Base-by-base conservation (phyloP, 2,329 filamentous ascomycete species). In the Ophiocordyceps polyrhachis-furcata region DNA sequence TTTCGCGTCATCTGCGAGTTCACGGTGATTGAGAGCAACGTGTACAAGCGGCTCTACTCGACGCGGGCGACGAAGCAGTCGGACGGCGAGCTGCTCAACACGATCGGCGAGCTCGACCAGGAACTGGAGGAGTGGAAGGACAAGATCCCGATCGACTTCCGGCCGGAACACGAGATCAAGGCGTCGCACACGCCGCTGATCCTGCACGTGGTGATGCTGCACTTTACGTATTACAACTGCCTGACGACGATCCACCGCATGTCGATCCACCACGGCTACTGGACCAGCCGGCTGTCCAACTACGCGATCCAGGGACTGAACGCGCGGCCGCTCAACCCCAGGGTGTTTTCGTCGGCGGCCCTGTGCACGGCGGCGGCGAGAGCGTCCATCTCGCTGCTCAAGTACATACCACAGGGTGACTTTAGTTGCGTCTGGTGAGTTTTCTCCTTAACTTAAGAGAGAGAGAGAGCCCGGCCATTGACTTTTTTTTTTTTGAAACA, bases 201-300 rank as follows among this genome's bases (percentile, higher is more conserved):
- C 19, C 69, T 98, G 19, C 89, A 96, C 51, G 78, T 98, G 44
- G 88, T 94, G 48, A 85, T 94, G 59, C 67, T 98, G 47, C 91
- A 98, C 60, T 93, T 98, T 55, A 81, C 86, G 1, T 98, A 98
- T 62, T 96, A 96, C 67, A 98, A 98, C 60, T 95, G 88, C 55
- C 66, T 98, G 44, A 95, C 89, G 1, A 98, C 91, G 0, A 95
- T 98, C 50, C 91, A 98, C 60, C 84, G 91, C 44, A 98, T 96
- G 91, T 93, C 86, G 40, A 83, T 96, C 28, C 91, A 96, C 55
- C 88, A 95, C 58, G 91, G 91, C 14, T 95, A 94, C 64, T 98
- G 91, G 91, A 96, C 89, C 1, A 95, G 85, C 56, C 77, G 91
- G 35, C 65, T 98, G 38, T 93, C 88, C 35, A 89, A 96, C 55